Evolutionary conservation across 169 alveolate species (phyloP).

Genomic region (Eimeria acervulina): DNA sequence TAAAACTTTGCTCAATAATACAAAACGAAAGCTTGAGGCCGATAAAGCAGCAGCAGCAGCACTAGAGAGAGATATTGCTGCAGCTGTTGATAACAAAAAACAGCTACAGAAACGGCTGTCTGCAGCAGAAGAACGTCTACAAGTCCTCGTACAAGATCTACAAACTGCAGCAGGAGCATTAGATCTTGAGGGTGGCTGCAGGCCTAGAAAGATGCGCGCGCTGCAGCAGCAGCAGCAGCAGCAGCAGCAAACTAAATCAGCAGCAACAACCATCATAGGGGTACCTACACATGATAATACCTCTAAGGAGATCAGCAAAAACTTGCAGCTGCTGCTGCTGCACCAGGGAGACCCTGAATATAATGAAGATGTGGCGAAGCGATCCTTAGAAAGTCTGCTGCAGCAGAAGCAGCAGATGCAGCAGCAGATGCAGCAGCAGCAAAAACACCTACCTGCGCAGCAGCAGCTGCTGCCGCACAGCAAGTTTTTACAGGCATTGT

Average conservation of each 20-base stretch:
- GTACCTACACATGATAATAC: neutral
- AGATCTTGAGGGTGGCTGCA: neutral
- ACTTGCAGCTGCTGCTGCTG: conserved; percentile 18
- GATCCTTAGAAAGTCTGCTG: neutral
- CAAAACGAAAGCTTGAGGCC: neutral
- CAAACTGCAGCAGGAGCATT: neutral
- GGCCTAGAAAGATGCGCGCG: neutral
- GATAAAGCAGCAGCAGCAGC: neutral
- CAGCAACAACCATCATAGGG: neutral
- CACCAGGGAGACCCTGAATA: neutral
- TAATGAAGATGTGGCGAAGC: neutral
- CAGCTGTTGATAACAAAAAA: too few species aligned
- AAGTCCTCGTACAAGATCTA: neutral
- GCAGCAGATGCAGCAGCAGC: too few species aligned
- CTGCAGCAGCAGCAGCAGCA: neutral
- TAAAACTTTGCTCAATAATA: neutral
- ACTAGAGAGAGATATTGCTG: neutral
- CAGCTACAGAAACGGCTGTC: neutral
- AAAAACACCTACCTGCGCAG: too few species aligned
- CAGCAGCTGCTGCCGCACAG: too few species aligned
- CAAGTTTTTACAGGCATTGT: neutral
- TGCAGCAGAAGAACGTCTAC: neutral
- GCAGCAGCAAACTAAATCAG: neutral
- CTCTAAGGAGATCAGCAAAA: neutral
- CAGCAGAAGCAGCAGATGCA: too few species aligned